phyloP scores from a whole-genome alignment of 495 filamentous ascomycete species.

The Apiosordaria backusii region DNA sequence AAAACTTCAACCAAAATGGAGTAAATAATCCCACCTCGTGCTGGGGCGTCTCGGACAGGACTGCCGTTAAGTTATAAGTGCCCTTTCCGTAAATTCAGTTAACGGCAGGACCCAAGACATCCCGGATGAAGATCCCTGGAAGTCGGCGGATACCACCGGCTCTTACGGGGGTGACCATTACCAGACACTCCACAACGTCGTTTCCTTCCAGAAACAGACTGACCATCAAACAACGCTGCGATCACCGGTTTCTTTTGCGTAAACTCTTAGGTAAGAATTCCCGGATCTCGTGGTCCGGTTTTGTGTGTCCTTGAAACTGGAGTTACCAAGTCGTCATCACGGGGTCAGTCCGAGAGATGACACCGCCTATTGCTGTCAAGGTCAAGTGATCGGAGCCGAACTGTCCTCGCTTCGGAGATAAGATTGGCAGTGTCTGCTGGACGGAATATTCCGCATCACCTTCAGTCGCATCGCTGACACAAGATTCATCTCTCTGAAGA shows the following conservation, averaged over 20 bases:
- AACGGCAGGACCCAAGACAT: slow-evolving; percentile 19
- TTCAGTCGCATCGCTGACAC: not conserved
- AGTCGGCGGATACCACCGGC: slow-evolving; percentile 20
- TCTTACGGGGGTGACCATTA: not conserved
- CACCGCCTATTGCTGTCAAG: not conserved
- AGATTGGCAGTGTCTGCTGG: not conserved
- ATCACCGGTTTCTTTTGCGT: not conserved
- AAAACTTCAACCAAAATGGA: not conserved
- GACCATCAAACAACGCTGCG: too few relatives aligned
- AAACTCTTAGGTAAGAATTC: not conserved
- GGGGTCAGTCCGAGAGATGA: not conserved
- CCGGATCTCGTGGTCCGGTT: not conserved
- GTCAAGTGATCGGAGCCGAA: not conserved
- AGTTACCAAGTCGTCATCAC: too few relatives aligned
- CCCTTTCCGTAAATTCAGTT: slow-evolving; percentile 26
- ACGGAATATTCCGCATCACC: too few relatives aligned
- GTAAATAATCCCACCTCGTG: not conserved
- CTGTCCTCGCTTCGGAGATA: not conserved
- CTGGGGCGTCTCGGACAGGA: slow-evolving; percentile 13
- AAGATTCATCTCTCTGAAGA: not conserved
- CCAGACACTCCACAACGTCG: too few relatives aligned
- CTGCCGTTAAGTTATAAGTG: slow-evolving; percentile 28
- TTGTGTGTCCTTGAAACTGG: not conserved
- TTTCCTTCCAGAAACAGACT: not conserved
- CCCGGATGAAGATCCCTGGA: not conserved